Base-by-base conservation (phyloP, 2,329 filamentous ascomycete species). In the Leptoxyphium fumago region DNA sequence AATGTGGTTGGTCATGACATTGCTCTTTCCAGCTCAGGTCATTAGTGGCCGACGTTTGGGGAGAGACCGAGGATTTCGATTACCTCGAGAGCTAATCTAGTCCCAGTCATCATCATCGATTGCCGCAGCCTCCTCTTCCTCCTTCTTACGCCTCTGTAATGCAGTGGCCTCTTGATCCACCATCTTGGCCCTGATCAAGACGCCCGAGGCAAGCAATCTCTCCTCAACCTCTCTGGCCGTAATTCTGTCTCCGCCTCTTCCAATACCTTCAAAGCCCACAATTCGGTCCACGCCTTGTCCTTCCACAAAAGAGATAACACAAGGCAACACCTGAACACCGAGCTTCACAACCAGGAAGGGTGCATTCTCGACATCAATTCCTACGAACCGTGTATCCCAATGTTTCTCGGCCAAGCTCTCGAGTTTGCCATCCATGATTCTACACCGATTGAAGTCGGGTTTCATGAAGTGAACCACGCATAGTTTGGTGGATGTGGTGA, bases 401-500 rank as follows among this genome's bases (percentile, higher is more conserved):
- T 78, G 74, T 46, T 72, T 73, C 14, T 66, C 65, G 1, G 74
- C 73, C 36, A 78, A 60, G 55, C 69, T 61, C 41, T 70, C 64
- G 10, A 80, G 64, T 56, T 75, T 74, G 41, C 64, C 64, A 55
- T 80, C 76, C 77, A 80, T 80, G 44, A 75, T 70, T 10, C 64
- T 62, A 59, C 77, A 80, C 44, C 76, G 70, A 15, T 70, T 67
- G 59, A 80, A 80, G 54, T 80, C 77, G 2, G 74, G 68, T 54
- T 80, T 77, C 57, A 72, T 75, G 58, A 80, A 80, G 56, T 80
- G 77, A 18, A 80, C 71, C 1, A 80, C 66, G 52, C 72, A 77
- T 21, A 70, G 62, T 47, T 74, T 69, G 10, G 70, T 70, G 40
- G 68, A 66, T 7, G 76, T 80, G 8, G 76, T 78, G 49, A 78